Conservation (phyloP, 768 basidiomycete species). For the Suillus discolor region DNA sequence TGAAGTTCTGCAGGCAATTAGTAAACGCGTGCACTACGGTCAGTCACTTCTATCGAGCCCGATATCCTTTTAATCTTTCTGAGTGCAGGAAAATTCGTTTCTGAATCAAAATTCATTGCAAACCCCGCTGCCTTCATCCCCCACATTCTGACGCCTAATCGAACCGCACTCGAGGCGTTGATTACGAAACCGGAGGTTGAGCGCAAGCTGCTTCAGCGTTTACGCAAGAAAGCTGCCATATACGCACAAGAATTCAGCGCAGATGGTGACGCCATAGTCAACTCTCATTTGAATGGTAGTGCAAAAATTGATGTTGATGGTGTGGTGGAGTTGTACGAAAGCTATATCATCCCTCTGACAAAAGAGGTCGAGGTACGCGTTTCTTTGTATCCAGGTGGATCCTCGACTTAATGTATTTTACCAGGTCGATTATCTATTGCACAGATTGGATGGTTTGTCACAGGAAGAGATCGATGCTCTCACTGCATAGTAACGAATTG, state of each 20-base stretch:
- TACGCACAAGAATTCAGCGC: conserved; percentile 84
- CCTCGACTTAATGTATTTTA: not conserved
- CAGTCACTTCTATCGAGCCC: conserved; percentile 20
- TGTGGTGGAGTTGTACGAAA: conserved; percentile 91
- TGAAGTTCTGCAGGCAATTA: conserved; percentile 96
- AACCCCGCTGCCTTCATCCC: conserved; percentile 89
- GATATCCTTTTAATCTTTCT: conserved; percentile 7
- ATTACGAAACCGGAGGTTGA: conserved; percentile 99
- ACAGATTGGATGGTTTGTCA: conserved; percentile 83
- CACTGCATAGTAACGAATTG: conserved; percentile 22
- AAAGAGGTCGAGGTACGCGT: conserved; percentile 93
- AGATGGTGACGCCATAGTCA: conserved; percentile 55
- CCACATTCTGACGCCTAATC: conserved; percentile 82
- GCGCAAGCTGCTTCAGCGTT: conserved; percentile 73
- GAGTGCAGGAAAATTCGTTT: conserved; percentile 91
- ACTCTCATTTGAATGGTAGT: conserved; percentile 34
- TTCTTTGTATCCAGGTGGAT: conserved; percentile 2
- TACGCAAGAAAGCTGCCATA: conserved; percentile 81
- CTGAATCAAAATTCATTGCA: conserved; percentile 93
- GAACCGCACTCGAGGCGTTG: conserved; percentile 73
- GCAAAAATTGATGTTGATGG: conserved; percentile 90
- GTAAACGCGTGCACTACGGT: conserved; percentile 99
- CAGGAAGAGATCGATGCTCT: conserved; percentile 78
- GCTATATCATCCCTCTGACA: conserved; percentile 95
- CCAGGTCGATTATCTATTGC: conserved; percentile 95